Evolutionary conservation across 441 rosid species (phyloP), one percentile per base, ranked within the genome.

Genomic region (Jatropha multifida): DNA sequence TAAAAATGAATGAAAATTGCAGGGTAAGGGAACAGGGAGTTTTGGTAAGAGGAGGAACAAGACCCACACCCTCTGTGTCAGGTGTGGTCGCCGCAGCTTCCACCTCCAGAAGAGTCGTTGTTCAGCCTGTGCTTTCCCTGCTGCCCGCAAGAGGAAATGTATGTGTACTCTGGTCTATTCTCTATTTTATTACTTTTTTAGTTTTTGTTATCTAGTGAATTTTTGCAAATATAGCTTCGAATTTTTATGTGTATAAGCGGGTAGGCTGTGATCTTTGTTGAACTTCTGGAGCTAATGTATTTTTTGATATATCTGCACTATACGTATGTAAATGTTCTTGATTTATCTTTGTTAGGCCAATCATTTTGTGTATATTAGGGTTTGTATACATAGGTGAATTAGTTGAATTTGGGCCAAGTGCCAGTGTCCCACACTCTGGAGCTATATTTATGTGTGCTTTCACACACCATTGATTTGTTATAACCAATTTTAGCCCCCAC

Each of bases 11-110:
- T 52, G 6, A 67, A 56, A 62, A 13, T 40, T 73, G 65, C 85
- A 94, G 99, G 97, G 98, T 32, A 94, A 94, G 85, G 98, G 97
- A 79, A 94, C 99, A 9, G 97, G 94, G 74, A 93, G 98, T 86
- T 94, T 94, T 58, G 98, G 98, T 68, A 91, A 94, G 90, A 83
- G 98, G 73, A 92, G 98, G 87, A 94, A 94, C 93, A 94, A 92
- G 93, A 89, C 97, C 41, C 97, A 92, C 89, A 92, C 98, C 5
- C 90, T 94, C 61, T 94, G 97, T 70, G 95, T 91, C 18, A 88
- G 98, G 82, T 94, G 98, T 68, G 98, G 98, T 51, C 97, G 94
- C 52, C 96, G 98, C 20, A 92, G 95, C 82, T 92, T 90, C 86
- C 97, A 94, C 81, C 96, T 92, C 66, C 97, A 91, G 90, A 92